Conservation (phyloP, 202 grass and related monocot species). For the Carex arenaria region DNA sequence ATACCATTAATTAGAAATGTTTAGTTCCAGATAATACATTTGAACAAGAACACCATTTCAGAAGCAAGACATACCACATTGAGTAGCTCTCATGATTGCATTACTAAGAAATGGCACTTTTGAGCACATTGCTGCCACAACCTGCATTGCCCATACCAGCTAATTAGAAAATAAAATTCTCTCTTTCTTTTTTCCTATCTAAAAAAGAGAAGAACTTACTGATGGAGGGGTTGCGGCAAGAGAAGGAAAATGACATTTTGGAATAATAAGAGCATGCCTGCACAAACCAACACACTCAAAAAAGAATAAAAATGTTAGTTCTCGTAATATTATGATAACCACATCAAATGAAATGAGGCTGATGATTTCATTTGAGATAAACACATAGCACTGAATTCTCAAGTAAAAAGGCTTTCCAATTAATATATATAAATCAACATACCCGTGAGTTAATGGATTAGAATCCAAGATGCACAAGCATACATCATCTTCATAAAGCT, state of each 20-base stretch:
- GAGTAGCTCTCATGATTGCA: conserved; percentile 71
- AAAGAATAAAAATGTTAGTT: neutral
- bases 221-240: conserved; percentile 57
- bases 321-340: neutral
- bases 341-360: neutral
- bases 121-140: conserved; percentile 65
- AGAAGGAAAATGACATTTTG: conserved; percentile 71
- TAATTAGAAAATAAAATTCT: conserved; percentile 17
- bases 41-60: conserved; percentile 1
- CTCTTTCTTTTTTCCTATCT: neutral
- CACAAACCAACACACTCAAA: neutral
- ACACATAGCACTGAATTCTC: neutral
- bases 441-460: conserved; percentile 60
- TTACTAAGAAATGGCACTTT: conserved; percentile 68
- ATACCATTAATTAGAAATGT: conserved; percentile 27
- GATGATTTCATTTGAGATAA: neutral
- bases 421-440: conserved; percentile 26
- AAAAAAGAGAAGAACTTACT: conserved; percentile 39
- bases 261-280: conserved; percentile 83
- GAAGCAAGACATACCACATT: conserved; percentile 51
- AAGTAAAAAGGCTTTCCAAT: neutral
- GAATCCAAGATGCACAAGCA: conserved; percentile 88
- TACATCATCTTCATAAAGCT: conserved; percentile 88
- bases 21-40: conserved; percentile 11
- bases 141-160: conserved; percentile 21